These are phyloP conservation scores for Trametes meyenii DNA, from an alignment of 768 basidiomycete species.

Conservation along the genomic window DNA sequence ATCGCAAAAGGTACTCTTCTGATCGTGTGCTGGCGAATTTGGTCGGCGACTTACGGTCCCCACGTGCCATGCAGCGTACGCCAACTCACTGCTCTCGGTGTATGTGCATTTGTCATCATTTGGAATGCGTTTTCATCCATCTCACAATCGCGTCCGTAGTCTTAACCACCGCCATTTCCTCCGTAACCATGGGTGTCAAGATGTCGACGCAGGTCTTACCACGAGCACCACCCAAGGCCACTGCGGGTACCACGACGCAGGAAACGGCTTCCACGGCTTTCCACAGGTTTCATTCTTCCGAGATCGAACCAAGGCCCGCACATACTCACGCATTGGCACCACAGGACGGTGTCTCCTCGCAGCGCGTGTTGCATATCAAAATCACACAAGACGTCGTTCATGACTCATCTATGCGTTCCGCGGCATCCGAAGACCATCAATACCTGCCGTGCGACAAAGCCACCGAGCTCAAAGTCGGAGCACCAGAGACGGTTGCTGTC, in stretches of 20 bases:
- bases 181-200: not conserved
- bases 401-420: not conserved
- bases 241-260: not conserved
- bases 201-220: not conserved
- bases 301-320: not conserved
- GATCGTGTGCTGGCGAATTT: not conserved
- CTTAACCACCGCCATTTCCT: conserved; percentile 1
- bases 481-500: not conserved
- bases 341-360: not conserved
- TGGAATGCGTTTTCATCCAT: not conserved
- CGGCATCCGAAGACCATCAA: not conserved
- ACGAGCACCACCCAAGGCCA: too few species aligned
- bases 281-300: not conserved
- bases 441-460: not conserved
- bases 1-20: not conserved
- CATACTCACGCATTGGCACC: not conserved
- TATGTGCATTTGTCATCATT: not conserved
- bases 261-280: not conserved
- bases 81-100: conserved; percentile 2
- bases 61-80: not conserved
- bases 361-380: conserved; percentile 1
- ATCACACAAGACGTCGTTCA: not conserved
- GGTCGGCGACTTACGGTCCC: not conserved
- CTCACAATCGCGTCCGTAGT: not conserved
- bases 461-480: not conserved